phyloP scores from a whole-genome alignment of 805 yeast genomes.

The Candida dajiaensis region DNA sequence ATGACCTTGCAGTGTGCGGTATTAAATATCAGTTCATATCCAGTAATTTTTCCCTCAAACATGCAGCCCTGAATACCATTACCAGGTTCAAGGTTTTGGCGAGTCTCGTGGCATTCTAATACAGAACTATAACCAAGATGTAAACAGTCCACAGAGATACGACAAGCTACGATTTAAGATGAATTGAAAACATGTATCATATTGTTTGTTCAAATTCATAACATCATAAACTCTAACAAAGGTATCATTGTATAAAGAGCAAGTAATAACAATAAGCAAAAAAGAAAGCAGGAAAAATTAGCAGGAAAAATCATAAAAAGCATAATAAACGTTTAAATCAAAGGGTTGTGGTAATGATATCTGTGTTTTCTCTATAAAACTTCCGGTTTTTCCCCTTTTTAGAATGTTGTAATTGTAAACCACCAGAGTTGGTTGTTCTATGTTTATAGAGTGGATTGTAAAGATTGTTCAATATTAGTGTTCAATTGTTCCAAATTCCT shows the following conservation, averaged over 20 bases:
- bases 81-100: too few species aligned
- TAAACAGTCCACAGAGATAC: too few species aligned
- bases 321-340: neutral
- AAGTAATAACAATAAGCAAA: neutral
- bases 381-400: neutral
- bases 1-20: too few species aligned
- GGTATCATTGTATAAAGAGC: neutral
- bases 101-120: too few species aligned
- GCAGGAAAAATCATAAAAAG: neutral
- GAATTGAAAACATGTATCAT: neutral
- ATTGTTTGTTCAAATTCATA: slow-evolving; percentile 1
- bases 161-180: too few species aligned
- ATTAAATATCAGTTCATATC: too few species aligned
- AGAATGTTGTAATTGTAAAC: neutral
- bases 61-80: too few species aligned
- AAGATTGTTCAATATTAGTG: neutral
- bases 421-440: neutral
- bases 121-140: too few species aligned
- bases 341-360: neutral
- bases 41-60: too few species aligned
- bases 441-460: neutral
- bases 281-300: neutral
- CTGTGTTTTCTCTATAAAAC: neutral
- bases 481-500: neutral
- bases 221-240: slow-evolving; percentile 4